These are phyloP conservation scores for Neckera pumila DNA, from an alignment of 225 moss, liverwort and hornwort species.

Conservation along the genomic window DNA sequence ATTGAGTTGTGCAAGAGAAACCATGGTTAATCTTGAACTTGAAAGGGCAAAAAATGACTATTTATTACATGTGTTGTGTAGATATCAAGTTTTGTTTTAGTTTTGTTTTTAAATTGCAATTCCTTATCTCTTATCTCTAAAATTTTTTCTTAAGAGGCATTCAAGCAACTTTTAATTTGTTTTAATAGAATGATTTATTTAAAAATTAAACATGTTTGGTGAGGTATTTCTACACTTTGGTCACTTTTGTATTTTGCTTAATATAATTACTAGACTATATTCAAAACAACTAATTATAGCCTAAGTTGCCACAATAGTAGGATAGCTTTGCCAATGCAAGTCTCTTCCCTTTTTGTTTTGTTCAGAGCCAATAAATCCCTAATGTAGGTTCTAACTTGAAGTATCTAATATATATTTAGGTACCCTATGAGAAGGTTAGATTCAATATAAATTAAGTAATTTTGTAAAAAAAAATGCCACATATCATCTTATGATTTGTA, in stretches of 20 bases:
- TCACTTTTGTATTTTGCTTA: neutral
- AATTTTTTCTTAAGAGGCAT: neutral
- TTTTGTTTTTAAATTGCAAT: neutral
- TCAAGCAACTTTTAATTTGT: neutral
- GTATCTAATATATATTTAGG: too few species aligned
- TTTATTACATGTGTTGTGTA: neutral
- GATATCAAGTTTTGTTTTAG: too few species aligned
- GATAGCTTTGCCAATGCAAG: neutral
- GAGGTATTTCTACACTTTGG: neutral
- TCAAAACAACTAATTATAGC: neutral
- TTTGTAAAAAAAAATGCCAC: too few species aligned
- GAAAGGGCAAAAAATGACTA: neutral
- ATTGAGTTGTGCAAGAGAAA: neutral
- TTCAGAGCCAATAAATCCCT: neutral
- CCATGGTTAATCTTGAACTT: neutral
- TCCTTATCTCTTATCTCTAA: fast-evolving
- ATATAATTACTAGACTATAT: neutral
- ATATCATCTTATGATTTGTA: too few species aligned
- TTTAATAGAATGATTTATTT: neutral
- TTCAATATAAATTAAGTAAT: too few species aligned
- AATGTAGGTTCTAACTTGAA: neutral
- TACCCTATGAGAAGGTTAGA: too few species aligned
- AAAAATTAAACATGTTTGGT: too few species aligned
- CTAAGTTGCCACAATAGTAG: neutral
- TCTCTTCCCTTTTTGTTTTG: neutral